Percentiles rank a stretch among this genome's conserved stretches.
Evolutionary conservation across 345 rosid genomes (phyloP).

Genomic region (Clausena lansium): DNA sequence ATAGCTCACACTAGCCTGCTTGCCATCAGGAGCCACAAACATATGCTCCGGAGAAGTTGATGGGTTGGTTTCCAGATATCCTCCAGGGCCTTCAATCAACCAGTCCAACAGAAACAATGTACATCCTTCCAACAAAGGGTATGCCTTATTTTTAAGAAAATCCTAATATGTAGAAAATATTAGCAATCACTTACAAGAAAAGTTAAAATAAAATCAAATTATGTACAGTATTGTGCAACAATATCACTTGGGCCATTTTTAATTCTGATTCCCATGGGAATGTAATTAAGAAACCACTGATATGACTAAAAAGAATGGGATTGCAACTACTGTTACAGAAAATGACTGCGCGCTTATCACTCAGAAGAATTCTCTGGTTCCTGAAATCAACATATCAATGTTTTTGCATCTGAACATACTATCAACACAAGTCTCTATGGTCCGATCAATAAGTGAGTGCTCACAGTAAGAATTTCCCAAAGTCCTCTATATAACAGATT

Average conservation of each 20-base stretch:
- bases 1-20: conserved; percentile 86
- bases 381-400: not conserved
- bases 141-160: conserved; percentile 73
- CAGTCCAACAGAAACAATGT: conserved; percentile 77
- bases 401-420: not conserved
- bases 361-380: not conserved
- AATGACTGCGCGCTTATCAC: not conserved
- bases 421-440: not conserved
- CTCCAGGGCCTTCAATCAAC: conserved; percentile 77
- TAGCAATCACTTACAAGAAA: not conserved
- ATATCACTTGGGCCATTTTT: not conserved
- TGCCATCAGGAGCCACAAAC: conserved; percentile 80
- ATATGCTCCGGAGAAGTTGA: conserved; percentile 96
- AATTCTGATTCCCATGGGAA: not conserved
- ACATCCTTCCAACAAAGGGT: conserved; percentile 90
- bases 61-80: conserved; percentile 84
- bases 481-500: not conserved
- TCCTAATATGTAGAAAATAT: conserved; percentile 47
- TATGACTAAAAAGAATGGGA: not conserved
- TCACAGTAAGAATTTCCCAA: not conserved
- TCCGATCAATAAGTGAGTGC: not conserved
- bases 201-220: not conserved
- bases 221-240: not conserved
- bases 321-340: not conserved
- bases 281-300: not conserved